Conservation (phyloP, 495 filamentous ascomycete species). For the Aspergillus leporis region DNA sequence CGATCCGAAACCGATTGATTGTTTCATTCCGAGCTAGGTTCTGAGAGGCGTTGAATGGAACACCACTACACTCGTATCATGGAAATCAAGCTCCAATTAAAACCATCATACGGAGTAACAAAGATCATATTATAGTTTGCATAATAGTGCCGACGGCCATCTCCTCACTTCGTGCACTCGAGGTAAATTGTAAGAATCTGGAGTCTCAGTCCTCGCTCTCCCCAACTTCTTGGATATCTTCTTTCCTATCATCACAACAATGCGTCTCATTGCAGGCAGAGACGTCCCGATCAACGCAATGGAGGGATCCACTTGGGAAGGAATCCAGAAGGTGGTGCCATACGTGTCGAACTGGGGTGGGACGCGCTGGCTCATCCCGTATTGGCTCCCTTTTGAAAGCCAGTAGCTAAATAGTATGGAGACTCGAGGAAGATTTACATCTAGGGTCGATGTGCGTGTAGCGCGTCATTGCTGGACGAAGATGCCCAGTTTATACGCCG, state of each 20-base stretch:
- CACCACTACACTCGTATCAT: no score
- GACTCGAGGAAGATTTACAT: neutral
- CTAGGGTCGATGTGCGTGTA: neutral
- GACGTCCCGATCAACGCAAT: neutral
- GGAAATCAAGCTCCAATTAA: no score
- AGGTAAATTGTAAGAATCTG: no score
- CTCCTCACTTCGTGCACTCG: no score
- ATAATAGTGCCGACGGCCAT: no score
- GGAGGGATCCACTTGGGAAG: neutral
- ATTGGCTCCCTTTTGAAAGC: neutral
- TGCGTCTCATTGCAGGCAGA: conserved; percentile 4
- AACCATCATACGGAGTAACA: no score
- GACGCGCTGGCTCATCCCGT: neutral
- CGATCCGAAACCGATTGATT: no score
- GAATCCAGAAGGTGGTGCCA: neutral
- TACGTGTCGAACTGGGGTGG: conserved; percentile 2
- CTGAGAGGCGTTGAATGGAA: no score
- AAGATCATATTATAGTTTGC: no score
- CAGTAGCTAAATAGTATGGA: neutral
- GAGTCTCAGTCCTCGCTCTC: no score
- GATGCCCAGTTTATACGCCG: conserved; percentile 1
- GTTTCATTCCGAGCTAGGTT: no score
- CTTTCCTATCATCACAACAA: neutral
- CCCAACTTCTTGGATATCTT: neutral
- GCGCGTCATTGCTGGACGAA: neutral